Percentiles rank a stretch among this genome's conserved stretches.
Conservation (phyloP, 176 grass and related monocot genomes). For the Panicum miliaceum region DNA sequence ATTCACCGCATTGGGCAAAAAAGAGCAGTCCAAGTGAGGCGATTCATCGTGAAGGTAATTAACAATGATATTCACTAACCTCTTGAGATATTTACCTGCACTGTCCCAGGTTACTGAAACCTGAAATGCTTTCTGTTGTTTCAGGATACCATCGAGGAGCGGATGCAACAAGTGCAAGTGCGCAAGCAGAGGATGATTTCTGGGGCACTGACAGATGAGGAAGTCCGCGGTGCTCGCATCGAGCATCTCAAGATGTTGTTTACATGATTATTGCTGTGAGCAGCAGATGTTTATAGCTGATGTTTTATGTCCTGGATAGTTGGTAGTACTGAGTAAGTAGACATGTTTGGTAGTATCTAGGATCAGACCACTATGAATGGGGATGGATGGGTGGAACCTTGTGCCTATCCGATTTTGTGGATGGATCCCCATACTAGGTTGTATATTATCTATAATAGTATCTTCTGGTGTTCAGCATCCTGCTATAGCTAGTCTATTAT, state of each 20-base stretch:
- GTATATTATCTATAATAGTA: constrained; percentile 28
- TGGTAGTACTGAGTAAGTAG: not conserved
- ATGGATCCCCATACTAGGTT: constrained; percentile 34
- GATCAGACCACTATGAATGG: constrained; percentile 25
- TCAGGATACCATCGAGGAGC: constrained; percentile 88
- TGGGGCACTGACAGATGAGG: constrained; percentile 73
- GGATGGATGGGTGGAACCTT: constrained; percentile 45
- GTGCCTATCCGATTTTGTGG: constrained; percentile 49
- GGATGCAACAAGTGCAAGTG: constrained; percentile 84
- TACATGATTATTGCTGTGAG: constrained; percentile 36
- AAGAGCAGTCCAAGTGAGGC: constrained; percentile 65
- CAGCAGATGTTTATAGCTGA: constrained; percentile 28
- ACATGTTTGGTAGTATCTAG: constrained; percentile 21
- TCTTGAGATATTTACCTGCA: not conserved
- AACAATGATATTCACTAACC: not conserved
- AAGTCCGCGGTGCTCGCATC: constrained; percentile 77
- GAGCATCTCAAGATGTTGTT: constrained; percentile 94
- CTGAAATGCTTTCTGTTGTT: constrained; percentile 2
- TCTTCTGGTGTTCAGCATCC: not conserved
- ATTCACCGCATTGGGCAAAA: constrained; percentile 93
- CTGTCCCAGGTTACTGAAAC: not conserved
- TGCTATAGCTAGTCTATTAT: not conserved
- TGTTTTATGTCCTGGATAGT: not conserved
- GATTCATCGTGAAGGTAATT: constrained; percentile 94
- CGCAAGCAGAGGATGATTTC: constrained; percentile 93